These are phyloP conservation scores for Diutina rugosa DNA, from an alignment of 1,139 yeast genomes.

Conservation along the genomic window DNA sequence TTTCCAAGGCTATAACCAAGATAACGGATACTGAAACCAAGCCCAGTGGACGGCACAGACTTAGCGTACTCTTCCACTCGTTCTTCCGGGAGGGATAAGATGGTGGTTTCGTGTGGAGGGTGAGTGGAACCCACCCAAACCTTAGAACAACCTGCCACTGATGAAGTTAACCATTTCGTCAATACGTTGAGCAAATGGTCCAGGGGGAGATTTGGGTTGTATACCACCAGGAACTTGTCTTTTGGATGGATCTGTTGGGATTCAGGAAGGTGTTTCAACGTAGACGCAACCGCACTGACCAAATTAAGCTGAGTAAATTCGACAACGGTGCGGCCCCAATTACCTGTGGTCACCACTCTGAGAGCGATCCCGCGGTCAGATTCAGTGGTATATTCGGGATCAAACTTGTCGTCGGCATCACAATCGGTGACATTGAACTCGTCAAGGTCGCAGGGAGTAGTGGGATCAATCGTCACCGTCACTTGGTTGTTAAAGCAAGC, in stretches of 20 bases:
- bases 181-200: conserved; percentile 16
- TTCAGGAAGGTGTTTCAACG: conserved; percentile 44
- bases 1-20: neutral
- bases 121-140: neutral
- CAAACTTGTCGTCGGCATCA: conserved; percentile 6
- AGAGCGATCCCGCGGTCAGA: conserved; percentile 30
- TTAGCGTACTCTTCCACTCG: neutral
- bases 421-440: neutral
- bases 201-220: conserved; percentile 5
- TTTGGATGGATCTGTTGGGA: conserved; percentile 21
- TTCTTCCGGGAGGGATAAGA: neutral
- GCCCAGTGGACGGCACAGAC: neutral
- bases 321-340: conserved; percentile 12
- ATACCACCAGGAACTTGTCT: conserved; percentile 33
- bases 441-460: neutral
- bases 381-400: conserved; percentile 17
- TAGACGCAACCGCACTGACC: conserved; percentile 51
- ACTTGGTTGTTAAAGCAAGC: conserved; percentile 19
- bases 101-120: neutral
- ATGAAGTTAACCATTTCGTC: conserved; percentile 18
- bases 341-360: conserved; percentile 12
- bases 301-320: conserved; percentile 48
- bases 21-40: neutral
- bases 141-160: conserved; percentile 10
- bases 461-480: conserved; percentile 12